Evolutionary conservation across 352 stramenopile genomes (phyloP).

Genomic region (Peronospora farinosa): DNA sequence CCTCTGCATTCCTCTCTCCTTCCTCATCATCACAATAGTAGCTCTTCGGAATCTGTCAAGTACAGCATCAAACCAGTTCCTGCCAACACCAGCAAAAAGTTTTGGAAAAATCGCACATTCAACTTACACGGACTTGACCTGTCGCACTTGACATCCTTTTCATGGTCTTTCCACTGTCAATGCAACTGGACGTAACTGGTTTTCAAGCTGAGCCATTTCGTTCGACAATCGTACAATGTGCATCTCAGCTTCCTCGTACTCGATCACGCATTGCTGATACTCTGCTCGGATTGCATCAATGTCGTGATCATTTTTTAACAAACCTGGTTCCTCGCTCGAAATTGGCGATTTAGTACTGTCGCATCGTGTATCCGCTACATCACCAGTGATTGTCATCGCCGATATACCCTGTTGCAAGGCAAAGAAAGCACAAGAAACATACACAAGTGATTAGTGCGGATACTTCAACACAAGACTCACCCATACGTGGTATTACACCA

Average conservation of each 20-base stretch:
- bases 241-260: constrained; percentile 24
- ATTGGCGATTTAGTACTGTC: constrained; percentile 2
- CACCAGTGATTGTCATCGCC: constrained; percentile 1
- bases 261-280: constrained; percentile 26
- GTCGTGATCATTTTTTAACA: constrained; percentile 11
- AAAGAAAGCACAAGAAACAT: constrained; percentile 21
- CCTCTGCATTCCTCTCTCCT: background rate
- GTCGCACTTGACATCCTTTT: background rate
- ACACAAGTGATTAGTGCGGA: constrained; percentile 32
- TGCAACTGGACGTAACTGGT: constrained; percentile 10
- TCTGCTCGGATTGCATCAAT: constrained; percentile 27
- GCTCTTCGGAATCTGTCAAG: too few species aligned
- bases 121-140: background rate
- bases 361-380: background rate
- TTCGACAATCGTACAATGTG: constrained; percentile 24
- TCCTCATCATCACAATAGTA: background rate
- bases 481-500: constrained; percentile 22
- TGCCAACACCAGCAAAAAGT: background rate
- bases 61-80: background rate
- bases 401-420: constrained; percentile 16
- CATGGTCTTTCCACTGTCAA: constrained; percentile 7
- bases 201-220: constrained; percentile 30
- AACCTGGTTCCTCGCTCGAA: constrained; percentile 1
- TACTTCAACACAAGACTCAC: constrained; percentile 20
- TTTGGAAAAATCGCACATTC: background rate